Evolutionary conservation across 371 early-diverging fungal genomes (phyloP), one percentile per base, ranked within the genome.

Genomic region (Mucor sp.): DNA sequence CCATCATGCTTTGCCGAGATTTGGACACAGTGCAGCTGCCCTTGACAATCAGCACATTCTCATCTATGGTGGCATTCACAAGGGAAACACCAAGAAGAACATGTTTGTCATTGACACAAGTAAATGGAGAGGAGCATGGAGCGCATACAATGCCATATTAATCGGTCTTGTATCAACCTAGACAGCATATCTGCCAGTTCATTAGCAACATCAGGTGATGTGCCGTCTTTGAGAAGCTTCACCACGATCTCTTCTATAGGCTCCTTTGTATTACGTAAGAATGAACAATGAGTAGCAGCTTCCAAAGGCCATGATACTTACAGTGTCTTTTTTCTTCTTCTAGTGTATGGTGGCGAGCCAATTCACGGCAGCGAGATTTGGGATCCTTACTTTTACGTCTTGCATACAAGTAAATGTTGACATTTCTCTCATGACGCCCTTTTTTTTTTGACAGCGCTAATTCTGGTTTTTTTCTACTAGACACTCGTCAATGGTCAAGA

Each of bases 101-200:
- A 44, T 81, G 60, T 83, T 84, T 74, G 66, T 80, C 12, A 75
- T 87, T 63, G 84, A 86, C 58, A 80, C 79, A 25, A 76, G 88
- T 84, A 82, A 63, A 32, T 23, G n/a, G 19, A 30, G 12, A 12
- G 19, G 33, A 19, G 4, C 4, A 0, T 14, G 19, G 0, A 37
- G 4, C 2, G 8, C 8, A 47, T 3, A 47, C 9, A 1, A 21
- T 8, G 47, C 4, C n/a, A 47, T 47, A 47, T 2, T 19, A 47
- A 47, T 47, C n/a, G 3, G 8, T 8, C 11, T 35, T 55, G 21
- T 62, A 39, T 32, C 21, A 15, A 43, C n/a, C 8, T 59, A 72
- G 74, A 74, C 60, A 67, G 28, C n/a, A 58, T 68, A 6, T 66
- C 72, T 9, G 70, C 73, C 17, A 70, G 32, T 59, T 56, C 67